Evolutionary conservation across 179 eudicot species (phyloP), one percentile per base, ranked within the genome.

Genomic region (Drosera spatulata): DNA sequence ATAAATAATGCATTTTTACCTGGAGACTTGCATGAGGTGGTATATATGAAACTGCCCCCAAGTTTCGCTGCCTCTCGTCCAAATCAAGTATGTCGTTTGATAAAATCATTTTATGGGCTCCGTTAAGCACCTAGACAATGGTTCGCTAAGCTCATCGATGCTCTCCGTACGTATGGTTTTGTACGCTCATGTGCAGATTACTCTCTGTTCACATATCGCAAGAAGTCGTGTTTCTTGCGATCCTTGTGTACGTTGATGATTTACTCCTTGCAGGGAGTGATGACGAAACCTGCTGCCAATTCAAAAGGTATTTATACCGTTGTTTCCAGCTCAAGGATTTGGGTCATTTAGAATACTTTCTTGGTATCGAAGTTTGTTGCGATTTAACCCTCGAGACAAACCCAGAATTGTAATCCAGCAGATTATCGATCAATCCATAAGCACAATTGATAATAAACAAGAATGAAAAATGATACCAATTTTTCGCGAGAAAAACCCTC

Each of bases 181-280:
- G 48, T 45, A 5, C 48, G 9, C 5, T 45, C 48, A 5, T 45
- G 48, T 45, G 48, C 9, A 45, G 48, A 45, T 9, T 45, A 45
- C 9, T 45, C 48, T 45, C 9, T 45, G 48, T 45, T 45, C 48
- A 45, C 48, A 45, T 45, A 45, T 45, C 5, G 48, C 5, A 45
- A 45, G 48, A 9, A 9, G 58, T 61, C 66, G 47, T 71, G 58
- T 70, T 53, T 62, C 37, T 66, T 49, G 61, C 56, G 53, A 64
- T 56, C n/a, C 10, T 56, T 41, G 59, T 56, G 5, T 56, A 56
- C 39, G 59, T 56, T 3, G 59, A 56, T 39, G 59, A 56, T 37
- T 12, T 56, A 4, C 38, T 56, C 11, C 4, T 56, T 4, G 12
- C n/a, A 5, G 14, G 46, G 3, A 6, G 11, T 39, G 46, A 56